These are phyloP conservation scores for Geotrichum klebahnii DNA, from an alignment of 1,139 yeast genomes.

Conservation along the genomic window DNA sequence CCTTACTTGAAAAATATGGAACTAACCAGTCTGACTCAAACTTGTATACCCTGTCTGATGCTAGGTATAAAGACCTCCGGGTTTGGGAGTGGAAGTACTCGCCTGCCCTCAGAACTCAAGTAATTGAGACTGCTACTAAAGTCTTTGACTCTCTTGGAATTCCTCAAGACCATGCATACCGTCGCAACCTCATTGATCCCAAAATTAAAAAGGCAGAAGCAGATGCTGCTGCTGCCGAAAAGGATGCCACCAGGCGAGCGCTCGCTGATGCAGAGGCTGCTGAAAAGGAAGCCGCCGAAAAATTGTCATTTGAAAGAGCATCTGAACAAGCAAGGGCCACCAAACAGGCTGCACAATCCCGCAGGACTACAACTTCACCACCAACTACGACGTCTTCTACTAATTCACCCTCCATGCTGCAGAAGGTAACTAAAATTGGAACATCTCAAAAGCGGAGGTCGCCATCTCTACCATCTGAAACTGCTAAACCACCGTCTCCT, in stretches of 20 bases:
- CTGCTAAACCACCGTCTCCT: not conserved
- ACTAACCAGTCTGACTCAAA: slow-evolving; percentile 10
- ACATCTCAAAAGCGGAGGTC: slow-evolving; percentile 7
- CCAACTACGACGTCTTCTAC: not conserved
- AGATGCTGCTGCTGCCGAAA: slow-evolving; percentile 17
- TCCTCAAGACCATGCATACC: slow-evolving; percentile 35
- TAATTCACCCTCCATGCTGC: slow-evolving; percentile 12
- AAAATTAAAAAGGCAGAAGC: slow-evolving; percentile 27
- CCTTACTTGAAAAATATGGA: slow-evolving; percentile 35
- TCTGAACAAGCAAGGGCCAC: slow-evolving; percentile 14
- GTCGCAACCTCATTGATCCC: slow-evolving; percentile 36
- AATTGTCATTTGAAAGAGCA: slow-evolving; percentile 12
- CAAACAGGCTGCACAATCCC: slow-evolving; percentile 7
- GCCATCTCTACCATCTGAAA: slow-evolving; percentile 5
- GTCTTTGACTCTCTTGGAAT: slow-evolving; percentile 37
- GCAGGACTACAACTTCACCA: slow-evolving; percentile 1
- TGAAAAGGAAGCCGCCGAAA: slow-evolving; percentile 15
- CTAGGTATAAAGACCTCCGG: slow-evolving; percentile 36
- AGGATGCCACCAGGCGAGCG: slow-evolving; percentile 16
- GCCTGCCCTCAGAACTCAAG: slow-evolving; percentile 35
- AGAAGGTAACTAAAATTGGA: slow-evolving; percentile 13
- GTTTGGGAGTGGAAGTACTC: slow-evolving; percentile 42
- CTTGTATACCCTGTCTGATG: slow-evolving; percentile 32
- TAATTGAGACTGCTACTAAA: slow-evolving; percentile 32
- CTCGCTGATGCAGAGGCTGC: slow-evolving; percentile 19